A percentile compares a stretch with the other conserved stretches of the same genome.
phyloP scores from a whole-genome alignment of 2,329 filamentous ascomycete species.

The Leptographium procerum region DNA sequence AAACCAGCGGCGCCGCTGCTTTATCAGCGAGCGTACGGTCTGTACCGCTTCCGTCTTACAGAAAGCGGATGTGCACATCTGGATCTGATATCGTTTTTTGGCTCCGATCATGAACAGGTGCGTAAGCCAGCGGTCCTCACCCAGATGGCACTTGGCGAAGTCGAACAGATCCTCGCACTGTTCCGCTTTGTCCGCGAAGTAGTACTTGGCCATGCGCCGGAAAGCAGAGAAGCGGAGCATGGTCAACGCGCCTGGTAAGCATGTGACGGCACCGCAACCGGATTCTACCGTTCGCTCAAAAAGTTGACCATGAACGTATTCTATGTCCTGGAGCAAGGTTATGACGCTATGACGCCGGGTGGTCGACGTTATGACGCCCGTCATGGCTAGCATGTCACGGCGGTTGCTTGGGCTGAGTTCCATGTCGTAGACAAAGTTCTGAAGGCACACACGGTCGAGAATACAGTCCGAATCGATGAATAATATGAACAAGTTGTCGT shows the following conservation, averaged over 20 bases:
- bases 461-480: slow-evolving; percentile 98
- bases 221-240: slow-evolving; percentile 95
- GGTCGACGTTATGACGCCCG: slow-evolving; percentile 90
- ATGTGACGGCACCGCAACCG: slow-evolving; percentile 86
- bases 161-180: slow-evolving; percentile 94
- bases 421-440: slow-evolving; percentile 99
- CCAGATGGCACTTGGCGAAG: slow-evolving; percentile 88
- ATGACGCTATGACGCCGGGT: slow-evolving; percentile 81
- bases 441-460: slow-evolving; percentile 78
- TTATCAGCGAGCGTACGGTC: slow-evolving; percentile 72
- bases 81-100: slow-evolving; percentile 85
- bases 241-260: slow-evolving; percentile 86
- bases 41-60: slow-evolving; percentile 98
- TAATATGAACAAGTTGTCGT: slow-evolving; percentile 88
- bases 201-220: slow-evolving; percentile 92
- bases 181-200: slow-evolving; percentile 94
- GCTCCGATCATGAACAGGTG: slow-evolving; percentile 99
- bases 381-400: slow-evolving; percentile 93
- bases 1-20: slow-evolving; percentile 94
- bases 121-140: slow-evolving; percentile 92
- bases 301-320: slow-evolving; percentile 93
- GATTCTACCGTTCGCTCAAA: slow-evolving; percentile 95
- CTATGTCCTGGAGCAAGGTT: slow-evolving; percentile 92
- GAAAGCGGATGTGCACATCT: slow-evolving; percentile 95
- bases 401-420: slow-evolving; percentile 88